Base-by-base conservation (phyloP, 2,329 filamentous ascomycete species). In the Beauveria caledonica region DNA sequence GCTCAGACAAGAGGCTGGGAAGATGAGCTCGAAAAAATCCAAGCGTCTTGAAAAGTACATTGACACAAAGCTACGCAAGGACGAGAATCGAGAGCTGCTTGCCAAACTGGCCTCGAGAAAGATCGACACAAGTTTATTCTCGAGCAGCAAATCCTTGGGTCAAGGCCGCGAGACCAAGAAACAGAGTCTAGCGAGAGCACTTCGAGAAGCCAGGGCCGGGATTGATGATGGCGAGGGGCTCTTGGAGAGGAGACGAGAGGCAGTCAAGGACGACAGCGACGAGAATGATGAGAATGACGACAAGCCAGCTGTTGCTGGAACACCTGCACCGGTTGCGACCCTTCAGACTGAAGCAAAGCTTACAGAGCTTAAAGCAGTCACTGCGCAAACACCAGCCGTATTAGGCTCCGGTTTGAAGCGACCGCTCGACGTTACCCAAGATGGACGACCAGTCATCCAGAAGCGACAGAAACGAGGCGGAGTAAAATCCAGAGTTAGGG, bases 41-140 rank as follows among this genome's bases (percentile, higher is more conserved):
- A 87, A 87, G 74, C 79, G 85, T 1, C 70, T 87, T 44, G 85
- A 87, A 64, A 87, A 87, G 68, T 87, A 87, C 69, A 86, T 87
- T 65, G 92, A 97, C 68, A 94, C 83, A 62, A 99, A 99, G 80
- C 78, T 99, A 50, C 89, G 87, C 73, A 97, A 96, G 73, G 94
- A 99, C 70, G 93, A 97, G 73, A 96, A 90, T 68, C 80, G 90
- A 29, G 88, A 86, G 60, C 78, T 99, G 33, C 80, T 97, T 67
- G 89, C 89, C 70, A 92, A 94, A 71, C 80, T 99, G 27, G 89
- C 90, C 19, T 80, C 85, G 63, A 81, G 85, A 59, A 92, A 88
- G 69, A 83, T 94, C 65, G 92, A 97, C 70, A 96, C 90, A 1
- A 90, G 83, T 63, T 77, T 91, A 21, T 87, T 96, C 63, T 81